Evolutionary conservation across 1,284 basidiomycete genomes (phyloP), one percentile per base, ranked within the genome.

Genomic region (Pseudomicrostroma phylloplanum): DNA sequence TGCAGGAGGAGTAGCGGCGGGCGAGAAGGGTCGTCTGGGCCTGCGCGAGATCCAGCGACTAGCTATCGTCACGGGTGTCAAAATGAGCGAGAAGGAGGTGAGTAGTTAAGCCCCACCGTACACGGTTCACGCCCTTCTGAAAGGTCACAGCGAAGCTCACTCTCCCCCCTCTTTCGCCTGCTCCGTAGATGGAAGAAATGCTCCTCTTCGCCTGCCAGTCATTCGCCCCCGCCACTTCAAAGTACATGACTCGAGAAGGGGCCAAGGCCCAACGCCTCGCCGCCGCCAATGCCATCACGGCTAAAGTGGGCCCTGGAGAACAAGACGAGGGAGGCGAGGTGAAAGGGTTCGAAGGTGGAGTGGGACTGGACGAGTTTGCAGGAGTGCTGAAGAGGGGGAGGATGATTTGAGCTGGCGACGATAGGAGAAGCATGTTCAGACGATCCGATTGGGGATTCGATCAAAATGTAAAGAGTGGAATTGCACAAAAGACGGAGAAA

Each of bases 41-140:
- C 17, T n/a, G 12, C 17, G 23, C 17, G 46, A 48, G 46, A n/a
- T 48, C 7, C 46, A 48, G 17, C 46, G 46, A 3, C 12, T 48
- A 48, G 46, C 46, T 11, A 48, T 48, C 46, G 23, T n/a, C 46
- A 23, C 23, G 3, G 46, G 46, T n/a, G 46, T n/a, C n/a, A 48
- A 48, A 11, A n/a, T 48, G n/a, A 48, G 23, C 46, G 46, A 48
- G n/a, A 48, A 48, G 46, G 46, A 48, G 17, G 46, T 48, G 46
- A 48, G 46, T 48, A 36, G 9, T 3, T 9, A 36, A 9, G 3
- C 30, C 3, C 9, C 9, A 3, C 30, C 3, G 3, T 36, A 3
- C 30, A 36, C 30, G 9, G 9, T 36, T 9, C 30, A 36, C 30
- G 9, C 30, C 9, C 30, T 36, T 36, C 30, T 4, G 30, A 36